Base-by-base conservation (phyloP, 352 stramenopile species). In the Phytopythium cucurbitacearum region DNA sequence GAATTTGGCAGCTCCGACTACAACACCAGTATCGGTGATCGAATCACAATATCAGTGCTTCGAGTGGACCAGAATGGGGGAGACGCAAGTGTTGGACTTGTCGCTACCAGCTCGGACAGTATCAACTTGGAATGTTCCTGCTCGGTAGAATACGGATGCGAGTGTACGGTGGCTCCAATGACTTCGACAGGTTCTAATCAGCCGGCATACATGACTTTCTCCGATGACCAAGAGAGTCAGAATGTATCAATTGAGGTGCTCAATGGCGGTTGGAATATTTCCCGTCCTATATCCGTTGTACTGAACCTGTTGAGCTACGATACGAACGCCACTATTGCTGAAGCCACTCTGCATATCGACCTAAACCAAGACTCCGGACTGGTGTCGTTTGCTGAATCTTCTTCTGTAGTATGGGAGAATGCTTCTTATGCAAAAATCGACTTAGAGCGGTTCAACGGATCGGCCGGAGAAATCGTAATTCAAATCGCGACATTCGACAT, bases 401-500 rank as follows among this genome's bases (percentile, higher is more conserved):
- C 51, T 7, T 60, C 49, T 15, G 13, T 64, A 0, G 62, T 84
- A 7, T 13, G 62, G 0, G 78, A 87, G 39, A 73, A 77, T 36
- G 28, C 53, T 2, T 54, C 56, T 8, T 80, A 65, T 40, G 73
- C 62, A 7, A 66, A 65, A 40, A 39, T 89, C 9, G 52, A 76
- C 7, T 12, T 89, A n/a, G 57, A 74, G 21, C 75, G 75, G 2
- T 13, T 87, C 0, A 85, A 87, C 42, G 78, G 78, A 0, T 74
- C 69, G 0, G 68, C 52, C 16, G 78, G 76, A 15, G 46, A 16
- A 0, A 46, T 87, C 2, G n/a, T 7, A 1, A 69, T 85, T 15
- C 46, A 61, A 6, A 47, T 83, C 9, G 71, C 82, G 53, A 80
- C 75, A 12, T 87, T 87, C 35, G 71, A 80, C 39, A 67, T 83